Conservation (phyloP, 202 grass and related monocot genomes). For the Musa balbisiana region DNA sequence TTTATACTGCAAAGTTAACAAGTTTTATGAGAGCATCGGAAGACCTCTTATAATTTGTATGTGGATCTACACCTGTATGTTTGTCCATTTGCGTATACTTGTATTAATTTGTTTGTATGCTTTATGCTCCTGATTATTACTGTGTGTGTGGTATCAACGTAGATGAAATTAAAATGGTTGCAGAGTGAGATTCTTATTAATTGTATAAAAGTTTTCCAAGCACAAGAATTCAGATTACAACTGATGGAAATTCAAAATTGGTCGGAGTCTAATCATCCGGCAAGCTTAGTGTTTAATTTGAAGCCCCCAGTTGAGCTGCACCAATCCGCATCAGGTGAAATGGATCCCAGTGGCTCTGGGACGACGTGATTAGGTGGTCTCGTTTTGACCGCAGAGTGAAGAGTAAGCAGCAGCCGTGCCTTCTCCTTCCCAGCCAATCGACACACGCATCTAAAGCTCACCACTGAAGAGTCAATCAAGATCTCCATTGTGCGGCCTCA, state of each 20-base stretch:
- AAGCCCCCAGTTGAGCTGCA: too few species aligned
- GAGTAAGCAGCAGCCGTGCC: too few species aligned
- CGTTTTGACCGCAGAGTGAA: too few species aligned
- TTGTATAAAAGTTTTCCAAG: background rate
- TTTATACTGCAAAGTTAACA: background rate
- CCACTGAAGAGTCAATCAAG: slow-evolving; percentile 6
- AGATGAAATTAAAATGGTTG: background rate
- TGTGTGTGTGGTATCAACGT: background rate
- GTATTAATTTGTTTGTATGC: background rate
- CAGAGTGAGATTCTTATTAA: background rate
- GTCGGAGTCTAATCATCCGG: too few species aligned
- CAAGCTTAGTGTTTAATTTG: too few species aligned
- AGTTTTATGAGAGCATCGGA: background rate
- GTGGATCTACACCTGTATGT: background rate
- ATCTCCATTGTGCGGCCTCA: slow-evolving; percentile 1
- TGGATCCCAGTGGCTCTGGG: too few species aligned
- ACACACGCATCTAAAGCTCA: background rate
- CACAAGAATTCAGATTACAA: background rate
- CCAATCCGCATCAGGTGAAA: too few species aligned
- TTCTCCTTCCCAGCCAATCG: background rate
- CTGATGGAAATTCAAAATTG: background rate
- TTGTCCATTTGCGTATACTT: background rate
- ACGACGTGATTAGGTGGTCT: too few species aligned
- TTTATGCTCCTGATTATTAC: background rate
- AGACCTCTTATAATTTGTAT: background rate